A percentile compares a stretch with the other conserved stretches of the same genome.
Conservation (phyloP, 371 early-diverging fungal species). For the Mortierella sp. region DNA sequence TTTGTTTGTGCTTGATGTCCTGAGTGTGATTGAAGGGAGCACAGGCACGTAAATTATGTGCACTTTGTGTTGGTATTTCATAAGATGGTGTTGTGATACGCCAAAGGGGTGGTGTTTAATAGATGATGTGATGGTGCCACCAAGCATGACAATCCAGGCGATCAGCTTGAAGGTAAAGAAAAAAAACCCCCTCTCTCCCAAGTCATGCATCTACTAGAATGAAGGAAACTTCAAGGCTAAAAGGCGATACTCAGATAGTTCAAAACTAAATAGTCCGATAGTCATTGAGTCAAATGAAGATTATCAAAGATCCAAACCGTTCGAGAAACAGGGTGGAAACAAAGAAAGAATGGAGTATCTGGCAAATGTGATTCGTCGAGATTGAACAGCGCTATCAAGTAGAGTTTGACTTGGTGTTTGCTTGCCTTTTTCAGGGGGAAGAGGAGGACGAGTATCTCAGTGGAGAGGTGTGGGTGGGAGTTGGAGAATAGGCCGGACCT, state of each 20-base stretch:
- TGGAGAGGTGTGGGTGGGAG: neutral
- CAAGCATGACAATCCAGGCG: slow-evolving; percentile 4
- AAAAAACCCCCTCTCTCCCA: neutral
- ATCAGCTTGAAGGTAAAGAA: neutral
- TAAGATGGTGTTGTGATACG: slow-evolving; percentile 5
- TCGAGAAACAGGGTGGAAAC: neutral
- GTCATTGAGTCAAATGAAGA: neutral
- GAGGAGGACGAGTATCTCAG: neutral
- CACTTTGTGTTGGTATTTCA: neutral
- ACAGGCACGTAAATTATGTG: neutral
- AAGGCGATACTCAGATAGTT: neutral
- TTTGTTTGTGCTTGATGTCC: neutral
- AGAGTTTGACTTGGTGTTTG: slow-evolving; percentile 7
- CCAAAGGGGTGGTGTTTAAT: neutral
- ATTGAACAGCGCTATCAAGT: no score
- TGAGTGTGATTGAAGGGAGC: neutral
- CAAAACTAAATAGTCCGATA: neutral
- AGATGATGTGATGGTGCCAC: slow-evolving; percentile 1
- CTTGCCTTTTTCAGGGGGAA: slow-evolving; percentile 16
- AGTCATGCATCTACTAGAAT: no score
- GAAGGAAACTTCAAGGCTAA: no score
- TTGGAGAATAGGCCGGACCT: neutral
- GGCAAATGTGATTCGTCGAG: no score
- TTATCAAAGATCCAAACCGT: neutral
- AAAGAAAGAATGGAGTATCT: neutral